Percentiles rank a stretch among this genome's conserved stretches.
Evolutionary conservation across 768 basidiomycete genomes (phyloP).

Genomic region (Omphalotus guepiniiformis): DNA sequence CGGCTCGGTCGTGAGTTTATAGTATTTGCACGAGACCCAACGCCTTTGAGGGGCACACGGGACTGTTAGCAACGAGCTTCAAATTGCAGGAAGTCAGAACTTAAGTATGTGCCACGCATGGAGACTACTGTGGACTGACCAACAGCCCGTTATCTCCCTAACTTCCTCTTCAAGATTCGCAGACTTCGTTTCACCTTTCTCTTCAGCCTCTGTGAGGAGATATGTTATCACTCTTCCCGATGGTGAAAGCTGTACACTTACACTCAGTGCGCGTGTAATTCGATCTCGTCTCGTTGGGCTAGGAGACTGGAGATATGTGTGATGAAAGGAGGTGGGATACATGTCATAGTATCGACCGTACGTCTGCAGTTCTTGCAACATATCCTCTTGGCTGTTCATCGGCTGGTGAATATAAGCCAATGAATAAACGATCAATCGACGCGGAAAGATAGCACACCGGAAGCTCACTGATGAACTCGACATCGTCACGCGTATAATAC

Average conservation of each 20-base stretch:
- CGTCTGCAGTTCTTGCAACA: slow-evolving; percentile 28
- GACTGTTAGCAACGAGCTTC: too few species aligned
- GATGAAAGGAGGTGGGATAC: too few species aligned
- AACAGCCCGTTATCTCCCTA: not conserved
- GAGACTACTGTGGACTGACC: too few species aligned
- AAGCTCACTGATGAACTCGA: slow-evolving; percentile 21
- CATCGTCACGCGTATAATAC: slow-evolving; percentile 25
- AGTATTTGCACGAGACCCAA: too few species aligned
- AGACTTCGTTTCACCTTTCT: not conserved
- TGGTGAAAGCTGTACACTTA: not conserved
- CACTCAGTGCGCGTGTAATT: not conserved
- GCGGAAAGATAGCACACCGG: slow-evolving; percentile 16
- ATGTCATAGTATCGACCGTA: slow-evolving; percentile 17
- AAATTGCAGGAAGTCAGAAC: too few species aligned
- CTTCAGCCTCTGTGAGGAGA: not conserved
- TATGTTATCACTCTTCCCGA: not conserved
- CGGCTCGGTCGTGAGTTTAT: too few species aligned
- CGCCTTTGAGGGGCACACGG: too few species aligned
- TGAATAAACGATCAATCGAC: not conserved
- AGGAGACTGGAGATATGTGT: too few species aligned
- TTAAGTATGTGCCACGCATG: too few species aligned
- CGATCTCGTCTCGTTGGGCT: not conserved
- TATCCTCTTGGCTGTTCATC: slow-evolving; percentile 29
- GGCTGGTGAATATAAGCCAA: slow-evolving; percentile 16
- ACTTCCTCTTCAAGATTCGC: not conserved